Conservation (phyloP, 495 filamentous ascomycete species). For the Corynascus novoguineensis region DNA sequence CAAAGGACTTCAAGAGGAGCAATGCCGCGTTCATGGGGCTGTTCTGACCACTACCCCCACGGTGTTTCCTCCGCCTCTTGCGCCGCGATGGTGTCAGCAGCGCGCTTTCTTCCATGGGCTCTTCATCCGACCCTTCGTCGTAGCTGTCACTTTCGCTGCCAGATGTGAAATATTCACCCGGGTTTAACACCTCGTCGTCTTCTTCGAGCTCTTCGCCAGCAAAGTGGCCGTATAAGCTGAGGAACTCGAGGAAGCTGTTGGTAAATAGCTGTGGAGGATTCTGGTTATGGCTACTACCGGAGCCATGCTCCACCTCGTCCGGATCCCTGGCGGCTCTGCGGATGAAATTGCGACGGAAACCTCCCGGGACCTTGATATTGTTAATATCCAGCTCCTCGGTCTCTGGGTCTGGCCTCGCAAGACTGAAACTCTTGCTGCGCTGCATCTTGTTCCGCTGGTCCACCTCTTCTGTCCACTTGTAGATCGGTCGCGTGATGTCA, state of each 20-base stretch:
- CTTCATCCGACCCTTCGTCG: conserved; percentile 54
- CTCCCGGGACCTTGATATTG: conserved; percentile 84
- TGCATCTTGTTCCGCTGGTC: conserved; percentile 52
- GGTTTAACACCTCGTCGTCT: conserved; percentile 79
- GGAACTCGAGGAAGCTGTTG: conserved; percentile 87
- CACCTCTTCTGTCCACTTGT: conserved; percentile 86
- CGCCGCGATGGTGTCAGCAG: conserved; percentile 67
- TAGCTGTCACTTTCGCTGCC: conserved; percentile 52
- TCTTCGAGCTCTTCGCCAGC: conserved; percentile 94
- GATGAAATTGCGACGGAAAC: conserved; percentile 85
- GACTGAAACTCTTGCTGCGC: conserved; percentile 81
- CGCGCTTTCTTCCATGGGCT: conserved; percentile 74
- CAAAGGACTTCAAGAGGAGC: conserved; percentile 90
- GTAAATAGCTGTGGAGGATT: conserved; percentile 65
- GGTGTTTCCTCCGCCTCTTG: conserved; percentile 65
- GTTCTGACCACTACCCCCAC: conserved; percentile 64
- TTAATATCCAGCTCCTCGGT: conserved; percentile 75
- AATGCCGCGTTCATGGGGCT: conserved; percentile 68
- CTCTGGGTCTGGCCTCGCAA: conserved; percentile 68
- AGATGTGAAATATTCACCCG: conserved; percentile 79
- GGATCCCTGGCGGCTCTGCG: conserved; percentile 58
- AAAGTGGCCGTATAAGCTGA: conserved; percentile 93
- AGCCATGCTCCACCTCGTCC: conserved; percentile 42
- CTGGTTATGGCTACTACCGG: conserved; percentile 30
- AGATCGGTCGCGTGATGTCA: conserved; percentile 89